Evolutionary conservation across 2,329 filamentous ascomycete genomes (phyloP).

Genomic region (Eutypa lata): DNA sequence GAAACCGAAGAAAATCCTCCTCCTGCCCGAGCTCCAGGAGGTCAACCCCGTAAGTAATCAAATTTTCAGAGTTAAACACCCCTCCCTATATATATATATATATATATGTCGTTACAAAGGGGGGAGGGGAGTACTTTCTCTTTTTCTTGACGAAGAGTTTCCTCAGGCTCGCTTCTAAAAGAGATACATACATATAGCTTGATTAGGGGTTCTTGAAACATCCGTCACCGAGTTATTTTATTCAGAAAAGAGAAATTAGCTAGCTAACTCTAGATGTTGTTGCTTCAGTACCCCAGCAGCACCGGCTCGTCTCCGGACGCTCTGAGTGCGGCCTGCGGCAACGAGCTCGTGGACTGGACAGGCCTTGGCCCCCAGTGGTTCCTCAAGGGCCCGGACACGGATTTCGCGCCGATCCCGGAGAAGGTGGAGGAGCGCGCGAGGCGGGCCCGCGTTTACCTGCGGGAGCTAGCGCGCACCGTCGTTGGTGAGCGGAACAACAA

Average conservation of each 20-base stretch:
- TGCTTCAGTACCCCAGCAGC: slow-evolving; percentile 74
- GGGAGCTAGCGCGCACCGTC: slow-evolving; percentile 35
- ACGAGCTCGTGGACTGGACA: slow-evolving; percentile 55
- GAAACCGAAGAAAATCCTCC: slow-evolving; percentile 46
- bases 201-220: too few species aligned
- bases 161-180: too few species aligned
- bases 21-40: slow-evolving; percentile 75
- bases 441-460: slow-evolving; percentile 55
- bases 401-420: slow-evolving; percentile 40
- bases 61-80: too few species aligned
- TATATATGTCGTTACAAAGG: too few species aligned
- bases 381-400: slow-evolving; percentile 49
- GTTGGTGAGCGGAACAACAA: slow-evolving; percentile 8
- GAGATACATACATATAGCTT: too few species aligned
- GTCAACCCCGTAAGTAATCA: too few species aligned
- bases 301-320: slow-evolving; percentile 56
- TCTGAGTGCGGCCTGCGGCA: slow-evolving; percentile 55
- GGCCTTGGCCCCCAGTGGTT: slow-evolving; percentile 66
- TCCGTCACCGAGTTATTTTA: too few species aligned
- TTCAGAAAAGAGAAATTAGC: too few species aligned
- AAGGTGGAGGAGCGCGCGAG: slow-evolving; percentile 59
- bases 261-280: too few species aligned
- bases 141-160: too few species aligned
- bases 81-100: too few species aligned
- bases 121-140: too few species aligned